Evolutionary conservation across 116 monocot species (phyloP).

Genomic region (Papilionanthe hybrid): DNA sequence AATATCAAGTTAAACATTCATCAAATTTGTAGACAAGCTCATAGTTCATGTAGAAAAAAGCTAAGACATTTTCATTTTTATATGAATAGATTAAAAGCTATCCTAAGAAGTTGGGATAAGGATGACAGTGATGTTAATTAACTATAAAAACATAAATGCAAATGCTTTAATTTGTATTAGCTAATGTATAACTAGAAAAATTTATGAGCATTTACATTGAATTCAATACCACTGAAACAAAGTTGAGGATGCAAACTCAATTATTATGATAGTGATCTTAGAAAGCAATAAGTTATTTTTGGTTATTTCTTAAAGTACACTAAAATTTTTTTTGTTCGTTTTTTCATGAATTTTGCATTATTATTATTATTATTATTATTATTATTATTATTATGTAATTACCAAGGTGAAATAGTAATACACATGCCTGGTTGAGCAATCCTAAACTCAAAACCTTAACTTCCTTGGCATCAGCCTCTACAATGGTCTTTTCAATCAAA

Average conservation of each 20-base stretch:
- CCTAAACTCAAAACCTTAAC: conserved; percentile 60
- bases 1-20: no score
- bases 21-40: no score
- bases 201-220: not conserved
- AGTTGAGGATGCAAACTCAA: not conserved
- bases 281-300: not conserved
- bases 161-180: not conserved
- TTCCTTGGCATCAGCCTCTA: conserved; percentile 57
- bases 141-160: not conserved
- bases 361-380: not conserved
- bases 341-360: not conserved
- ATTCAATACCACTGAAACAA: not conserved
- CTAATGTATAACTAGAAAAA: not conserved
- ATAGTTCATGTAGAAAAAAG: no score
- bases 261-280: not conserved
- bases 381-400: no score
- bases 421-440: conserved; percentile 51
- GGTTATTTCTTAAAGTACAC: not conserved
- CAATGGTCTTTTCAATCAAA: conserved; percentile 54
- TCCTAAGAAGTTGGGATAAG: not conserved
- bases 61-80: no score
- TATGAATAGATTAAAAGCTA: not conserved
- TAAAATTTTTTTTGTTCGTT: not conserved
- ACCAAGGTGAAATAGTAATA: not conserved
- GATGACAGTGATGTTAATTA: not conserved